Base-by-base conservation (phyloP, 495 filamentous ascomycete genomes). In the Penicillium paxilli region DNA sequence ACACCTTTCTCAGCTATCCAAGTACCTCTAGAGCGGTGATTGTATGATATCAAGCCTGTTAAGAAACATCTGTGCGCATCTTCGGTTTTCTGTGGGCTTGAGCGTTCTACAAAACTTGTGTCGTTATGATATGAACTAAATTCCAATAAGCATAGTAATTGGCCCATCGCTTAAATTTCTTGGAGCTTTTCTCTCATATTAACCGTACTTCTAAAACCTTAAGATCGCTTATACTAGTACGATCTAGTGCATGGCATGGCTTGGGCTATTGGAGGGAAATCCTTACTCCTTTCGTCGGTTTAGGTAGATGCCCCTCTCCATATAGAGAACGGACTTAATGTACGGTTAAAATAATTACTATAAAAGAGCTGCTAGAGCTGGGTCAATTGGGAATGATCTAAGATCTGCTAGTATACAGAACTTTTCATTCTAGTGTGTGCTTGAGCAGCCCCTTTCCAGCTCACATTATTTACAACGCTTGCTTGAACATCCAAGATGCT, bases 401-500 rank as follows among this genome's bases (percentile, higher is more conserved):
- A n/a, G n/a, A n/a, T n/a, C n/a, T n/a, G n/a, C n/a, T n/a, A n/a
- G n/a, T n/a, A n/a, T n/a, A n/a, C n/a, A 16, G 35, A 38, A 16
- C 17, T 16, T 5, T 16, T 6, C 8, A 37, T n/a, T 2, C 35
- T n/a, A 16, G 14, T 38, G 17, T 12, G 3, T 4, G n/a, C 16
- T 38, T 38, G n/a, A 38, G 35, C 16, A 38, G 16, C 35, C 17
- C 16, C 35, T 32, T 38, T 2, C 6, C 9, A 9, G 16, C 35
- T 38, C 16, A 16, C 2, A 38, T 16, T 28, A 38, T 16, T 38
- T 16, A n/a, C 16, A 19, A 16, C 35, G 3, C 8, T 38, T 19
- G 8, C 17, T 47, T 30, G n/a, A 32, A 14, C 21, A 42, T 11
- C 6, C 17, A 42, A 21, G 4, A 78, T 79, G 75, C 63, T 63